These are phyloP conservation scores for Chalciporus pseudorubinellus DNA, from an alignment of 768 basidiomycete species.

Conservation along the genomic window DNA sequence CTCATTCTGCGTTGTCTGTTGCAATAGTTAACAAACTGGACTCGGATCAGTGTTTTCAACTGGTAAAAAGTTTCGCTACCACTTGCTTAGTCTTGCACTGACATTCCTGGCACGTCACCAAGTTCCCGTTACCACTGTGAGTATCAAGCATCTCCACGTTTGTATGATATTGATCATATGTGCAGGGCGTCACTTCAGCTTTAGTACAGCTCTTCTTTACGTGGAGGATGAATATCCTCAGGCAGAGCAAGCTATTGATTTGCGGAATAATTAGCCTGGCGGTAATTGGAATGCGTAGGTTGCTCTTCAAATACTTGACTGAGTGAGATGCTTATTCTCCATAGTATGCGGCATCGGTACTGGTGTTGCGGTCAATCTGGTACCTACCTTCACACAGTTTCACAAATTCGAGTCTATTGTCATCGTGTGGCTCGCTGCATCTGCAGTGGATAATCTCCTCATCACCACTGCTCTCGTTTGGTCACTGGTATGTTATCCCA, in stretches of 20 bases:
- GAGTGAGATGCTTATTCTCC: neutral
- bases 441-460: constrained; percentile 44
- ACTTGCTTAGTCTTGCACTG: neutral
- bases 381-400: constrained; percentile 28
- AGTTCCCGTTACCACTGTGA: constrained; percentile 26
- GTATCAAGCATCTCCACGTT: neutral
- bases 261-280: constrained; percentile 12
- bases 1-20: neutral
- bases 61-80: constrained; percentile 9
- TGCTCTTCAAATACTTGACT: neutral
- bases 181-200: constrained; percentile 26
- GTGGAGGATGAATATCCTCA: constrained; percentile 26
- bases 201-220: constrained; percentile 30
- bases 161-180: neutral
- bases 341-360: constrained; percentile 33
- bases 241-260: constrained; percentile 10
- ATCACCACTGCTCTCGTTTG: constrained; percentile 44
- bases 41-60: constrained; percentile 28
- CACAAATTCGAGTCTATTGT: constrained; percentile 30
- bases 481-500: constrained; percentile 37
- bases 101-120: neutral
- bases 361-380: constrained; percentile 27
- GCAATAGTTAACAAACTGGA: neutral
- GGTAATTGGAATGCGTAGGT: constrained; percentile 20
- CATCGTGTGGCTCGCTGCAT: constrained; percentile 43